Conservation (phyloP, 257 asterid species). For the Solanum piurae region DNA sequence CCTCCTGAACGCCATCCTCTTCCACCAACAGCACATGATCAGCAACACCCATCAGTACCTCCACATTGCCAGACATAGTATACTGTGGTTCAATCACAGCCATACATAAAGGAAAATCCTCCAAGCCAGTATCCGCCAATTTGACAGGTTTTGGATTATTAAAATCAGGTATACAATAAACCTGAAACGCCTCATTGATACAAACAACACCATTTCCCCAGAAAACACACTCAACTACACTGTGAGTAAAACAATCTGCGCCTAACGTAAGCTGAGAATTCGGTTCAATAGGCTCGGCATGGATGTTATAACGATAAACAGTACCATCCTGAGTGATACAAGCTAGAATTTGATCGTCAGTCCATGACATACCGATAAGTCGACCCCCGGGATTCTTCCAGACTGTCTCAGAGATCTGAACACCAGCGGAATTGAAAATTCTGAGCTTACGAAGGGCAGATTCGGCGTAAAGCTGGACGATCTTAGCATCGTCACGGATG, state of each 20-base stretch:
- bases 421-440: conserved; percentile 82
- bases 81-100: conserved; percentile 93
- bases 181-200: conserved; percentile 65
- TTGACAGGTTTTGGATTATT: conserved; percentile 47
- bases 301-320: conserved; percentile 59
- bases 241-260: conserved; percentile 52
- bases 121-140: conserved; percentile 68
- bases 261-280: conserved; percentile 36
- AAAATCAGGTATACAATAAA: conserved; percentile 74
- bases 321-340: conserved; percentile 91
- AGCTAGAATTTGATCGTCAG: conserved; percentile 62
- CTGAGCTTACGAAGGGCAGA: conserved; percentile 92
- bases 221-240: conserved; percentile 77
- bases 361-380: conserved; percentile 77
- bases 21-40: conserved; percentile 78
- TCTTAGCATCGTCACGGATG: conserved; percentile 91
- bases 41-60: conserved; percentile 70
- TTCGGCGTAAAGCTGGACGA: conserved; percentile 87
- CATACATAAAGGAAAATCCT: conserved; percentile 81
- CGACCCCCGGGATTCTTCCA: conserved; percentile 95
- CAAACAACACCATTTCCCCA: conserved; percentile 93
- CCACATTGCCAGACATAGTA: conserved; percentile 93
- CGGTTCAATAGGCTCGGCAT: conserved; percentile 56
- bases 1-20: conserved; percentile 77
- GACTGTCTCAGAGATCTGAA: conserved; percentile 56